A percentile compares a stretch with the other conserved stretches of the same genome.
Conservation (phyloP, 2,329 filamentous ascomycete species). For the Fusarium devonianum region DNA sequence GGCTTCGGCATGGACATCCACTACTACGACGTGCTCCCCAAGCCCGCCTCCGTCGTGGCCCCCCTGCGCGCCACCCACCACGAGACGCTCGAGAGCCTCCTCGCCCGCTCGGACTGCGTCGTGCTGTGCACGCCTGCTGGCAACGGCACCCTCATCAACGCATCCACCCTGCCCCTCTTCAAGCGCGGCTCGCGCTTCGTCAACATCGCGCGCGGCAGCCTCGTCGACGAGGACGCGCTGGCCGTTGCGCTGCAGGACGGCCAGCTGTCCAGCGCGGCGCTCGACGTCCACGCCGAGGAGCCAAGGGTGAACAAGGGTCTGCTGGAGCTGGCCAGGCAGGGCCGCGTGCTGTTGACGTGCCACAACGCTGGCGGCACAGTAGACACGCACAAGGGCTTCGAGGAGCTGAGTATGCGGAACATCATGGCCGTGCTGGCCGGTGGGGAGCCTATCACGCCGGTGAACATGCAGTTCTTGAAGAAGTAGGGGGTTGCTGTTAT, state of each 20-base stretch:
- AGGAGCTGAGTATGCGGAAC: conserved; percentile 72
- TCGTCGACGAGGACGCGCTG: conserved; percentile 71
- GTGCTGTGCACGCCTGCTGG: conserved; percentile 66
- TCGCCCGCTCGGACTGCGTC: conserved; percentile 64
- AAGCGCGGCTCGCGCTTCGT: conserved; percentile 65
- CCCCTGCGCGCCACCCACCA: conserved; percentile 58
- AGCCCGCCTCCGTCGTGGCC: conserved; percentile 52
- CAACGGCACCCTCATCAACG: conserved; percentile 56
- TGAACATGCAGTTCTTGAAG: conserved; percentile 64
- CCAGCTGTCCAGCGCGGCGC: conserved; percentile 58
- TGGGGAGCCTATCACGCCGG: conserved; percentile 63
- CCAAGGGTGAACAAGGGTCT: conserved; percentile 60
- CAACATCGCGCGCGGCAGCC: conserved; percentile 69
- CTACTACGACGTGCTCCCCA: conserved; percentile 67
- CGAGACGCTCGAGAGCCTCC: conserved; percentile 57
- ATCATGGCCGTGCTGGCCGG: conserved; percentile 65
- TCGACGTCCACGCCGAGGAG: conserved; percentile 71
- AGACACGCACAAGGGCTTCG: conserved; percentile 71
- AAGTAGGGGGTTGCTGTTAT: conserved; percentile 5
- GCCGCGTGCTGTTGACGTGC: conserved; percentile 66
- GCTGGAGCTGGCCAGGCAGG: conserved; percentile 46
- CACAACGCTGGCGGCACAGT: conserved; percentile 73
- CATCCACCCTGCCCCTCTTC: conserved; percentile 56
- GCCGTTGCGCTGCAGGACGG: conserved; percentile 64
- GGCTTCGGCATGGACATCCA: conserved; percentile 73